A percentile compares a stretch with the other conserved stretches of the same genome.
phyloP scores from a whole-genome alignment of 345 rosid species.

The Linum trigynum region DNA sequence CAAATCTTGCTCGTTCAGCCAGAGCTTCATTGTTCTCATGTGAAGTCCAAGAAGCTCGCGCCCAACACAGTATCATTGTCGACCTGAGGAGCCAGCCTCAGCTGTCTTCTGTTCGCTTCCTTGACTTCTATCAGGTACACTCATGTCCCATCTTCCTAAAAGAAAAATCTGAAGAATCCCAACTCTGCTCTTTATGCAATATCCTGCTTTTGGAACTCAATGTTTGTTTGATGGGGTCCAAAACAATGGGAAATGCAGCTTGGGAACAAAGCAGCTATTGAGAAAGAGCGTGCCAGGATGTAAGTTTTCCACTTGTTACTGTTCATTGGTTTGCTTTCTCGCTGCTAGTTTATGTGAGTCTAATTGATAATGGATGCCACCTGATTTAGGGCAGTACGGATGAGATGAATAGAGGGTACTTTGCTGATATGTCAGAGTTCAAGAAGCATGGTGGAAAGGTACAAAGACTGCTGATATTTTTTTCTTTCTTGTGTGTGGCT shows the following conservation, averaged over 20 bases:
- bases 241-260: conserved; percentile 30
- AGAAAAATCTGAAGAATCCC: neutral
- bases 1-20: neutral
- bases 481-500: neutral
- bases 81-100: conserved; percentile 26
- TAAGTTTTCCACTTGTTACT: conserved; percentile 25
- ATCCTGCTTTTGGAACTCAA: neutral
- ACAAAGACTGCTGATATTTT: neutral
- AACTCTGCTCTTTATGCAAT: neutral
- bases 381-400: conserved; percentile 79
- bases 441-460: conserved; percentile 94
- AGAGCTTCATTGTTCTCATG: neutral
- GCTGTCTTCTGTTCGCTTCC: conserved; percentile 47
- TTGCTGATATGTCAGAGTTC: conserved; percentile 63
- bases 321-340: conserved; percentile 3
- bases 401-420: conserved; percentile 92
- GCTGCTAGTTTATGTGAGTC: neutral
- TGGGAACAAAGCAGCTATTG: conserved; percentile 59
- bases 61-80: neutral
- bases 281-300: conserved; percentile 83
- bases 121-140: conserved; percentile 56
- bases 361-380: conserved; percentile 15
- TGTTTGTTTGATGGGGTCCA: neutral
- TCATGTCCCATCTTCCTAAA: neutral
- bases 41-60: neutral